Evolutionary conservation across 2,329 filamentous ascomycete species (phyloP).

Genomic region (Pleomassaria siparia): DNA sequence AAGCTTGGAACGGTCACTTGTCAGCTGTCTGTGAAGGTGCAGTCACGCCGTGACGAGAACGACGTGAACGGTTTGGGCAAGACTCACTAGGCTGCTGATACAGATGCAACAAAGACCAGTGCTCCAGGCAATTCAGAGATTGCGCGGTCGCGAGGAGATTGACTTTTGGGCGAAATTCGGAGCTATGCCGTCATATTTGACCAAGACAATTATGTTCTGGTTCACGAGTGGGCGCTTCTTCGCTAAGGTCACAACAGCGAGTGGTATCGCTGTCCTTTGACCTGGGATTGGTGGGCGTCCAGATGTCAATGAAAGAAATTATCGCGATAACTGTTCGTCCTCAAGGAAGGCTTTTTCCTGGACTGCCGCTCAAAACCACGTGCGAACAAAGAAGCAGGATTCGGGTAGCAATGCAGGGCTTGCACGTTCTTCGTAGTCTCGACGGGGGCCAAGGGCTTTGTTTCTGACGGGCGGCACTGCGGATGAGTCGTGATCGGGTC

Average conservation of each 20-base stretch:
- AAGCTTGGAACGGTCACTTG: slow-evolving; percentile 21
- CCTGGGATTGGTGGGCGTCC: slow-evolving; percentile 17
- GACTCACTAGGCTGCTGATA: slow-evolving; percentile 40
- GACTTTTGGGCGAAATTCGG: slow-evolving; percentile 18
- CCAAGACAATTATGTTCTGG: slow-evolving; percentile 21
- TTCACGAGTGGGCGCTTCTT: slow-evolving; percentile 18
- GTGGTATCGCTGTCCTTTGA: slow-evolving; percentile 12
- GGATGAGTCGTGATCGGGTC: slow-evolving; percentile 25
- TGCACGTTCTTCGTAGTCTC: background rate
- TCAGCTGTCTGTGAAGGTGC: slow-evolving; percentile 16
- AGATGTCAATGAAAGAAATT: slow-evolving; percentile 17
- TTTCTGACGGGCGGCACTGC: slow-evolving; percentile 23
- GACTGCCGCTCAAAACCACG: slow-evolving; percentile 6
- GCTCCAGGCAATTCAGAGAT: slow-evolving; percentile 24
- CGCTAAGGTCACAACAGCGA: slow-evolving; percentile 21
- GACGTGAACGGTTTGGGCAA: background rate
- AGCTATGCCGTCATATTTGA: slow-evolving; percentile 42
- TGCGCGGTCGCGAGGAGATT: slow-evolving; percentile 25
- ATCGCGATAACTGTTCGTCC: slow-evolving; percentile 8
- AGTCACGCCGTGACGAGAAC: background rate
- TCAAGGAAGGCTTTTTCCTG: slow-evolving; percentile 20
- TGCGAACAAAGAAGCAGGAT: slow-evolving; percentile 1
- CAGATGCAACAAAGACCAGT: slow-evolving; percentile 33
- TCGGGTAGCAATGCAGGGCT: background rate
- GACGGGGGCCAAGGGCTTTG: slow-evolving; percentile 10